Evolutionary conservation across 2,329 filamentous ascomycete genomes (phyloP).

Genomic region (Xylariaceae sp.): DNA sequence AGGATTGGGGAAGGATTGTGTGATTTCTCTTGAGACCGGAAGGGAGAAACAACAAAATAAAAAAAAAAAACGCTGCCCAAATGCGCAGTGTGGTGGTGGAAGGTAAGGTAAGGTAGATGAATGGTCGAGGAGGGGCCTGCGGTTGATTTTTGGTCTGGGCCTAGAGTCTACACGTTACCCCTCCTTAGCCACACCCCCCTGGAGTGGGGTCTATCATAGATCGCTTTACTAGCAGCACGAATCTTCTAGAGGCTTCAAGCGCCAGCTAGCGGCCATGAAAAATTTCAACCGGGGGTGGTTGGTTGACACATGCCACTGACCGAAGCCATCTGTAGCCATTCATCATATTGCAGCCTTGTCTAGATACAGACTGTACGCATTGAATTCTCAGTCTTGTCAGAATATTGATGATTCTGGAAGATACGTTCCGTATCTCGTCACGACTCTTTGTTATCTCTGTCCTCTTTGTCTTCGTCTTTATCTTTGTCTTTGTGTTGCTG

Average conservation of each 20-base stretch:
- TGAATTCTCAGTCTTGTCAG: neutral
- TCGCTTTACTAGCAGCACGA: conserved; percentile 8
- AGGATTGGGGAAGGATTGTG: neutral
- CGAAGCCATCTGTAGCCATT: neutral
- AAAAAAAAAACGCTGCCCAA: conserved; percentile 29
- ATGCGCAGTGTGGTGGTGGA: conserved; percentile 19
- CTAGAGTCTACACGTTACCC: conserved; percentile 21
- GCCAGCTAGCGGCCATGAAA: conserved; percentile 1
- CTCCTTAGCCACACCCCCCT: conserved; percentile 24
- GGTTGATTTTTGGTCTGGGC: conserved; percentile 14
- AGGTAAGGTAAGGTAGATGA: conserved; percentile 13
- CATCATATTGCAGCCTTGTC: conserved; percentile 6
- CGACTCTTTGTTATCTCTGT: too few relatives aligned
- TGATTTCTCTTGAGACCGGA: conserved; percentile 9
- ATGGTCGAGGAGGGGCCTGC: conserved; percentile 11
- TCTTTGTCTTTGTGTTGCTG: too few relatives aligned
- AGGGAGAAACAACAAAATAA: conserved; percentile 1
- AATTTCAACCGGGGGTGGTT: neutral
- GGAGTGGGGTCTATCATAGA: conserved; percentile 4
- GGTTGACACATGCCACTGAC: conserved; percentile 8
- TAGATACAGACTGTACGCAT: neutral
- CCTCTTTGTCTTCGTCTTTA: too few relatives aligned
- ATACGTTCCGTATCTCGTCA: too few relatives aligned
- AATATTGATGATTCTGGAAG: neutral
- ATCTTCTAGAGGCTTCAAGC: conserved; percentile 31